Conservation (phyloP, 352 stramenopile genomes). For the Globisporangium echinulatum region DNA sequence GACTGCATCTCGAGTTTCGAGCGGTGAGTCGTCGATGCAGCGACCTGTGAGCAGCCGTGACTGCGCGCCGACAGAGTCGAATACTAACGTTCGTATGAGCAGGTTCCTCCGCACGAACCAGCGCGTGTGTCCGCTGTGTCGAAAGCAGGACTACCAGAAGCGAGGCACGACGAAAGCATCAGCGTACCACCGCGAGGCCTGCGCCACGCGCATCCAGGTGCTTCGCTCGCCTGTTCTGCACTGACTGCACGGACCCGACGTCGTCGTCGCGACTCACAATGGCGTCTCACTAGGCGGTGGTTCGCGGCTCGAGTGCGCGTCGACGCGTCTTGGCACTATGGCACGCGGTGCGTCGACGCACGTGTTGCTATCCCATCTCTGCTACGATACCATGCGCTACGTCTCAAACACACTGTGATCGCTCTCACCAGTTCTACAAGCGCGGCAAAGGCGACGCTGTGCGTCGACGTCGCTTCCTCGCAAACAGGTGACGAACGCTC, state of each 20-base stretch:
- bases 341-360: constrained; percentile 18
- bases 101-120: constrained; percentile 74
- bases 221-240: neutral
- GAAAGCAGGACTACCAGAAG: constrained; percentile 83
- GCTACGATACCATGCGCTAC: no score
- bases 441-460: constrained; percentile 46
- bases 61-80: neutral
- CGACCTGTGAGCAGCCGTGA: neutral
- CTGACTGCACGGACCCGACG: no score
- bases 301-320: constrained; percentile 31
- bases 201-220: constrained; percentile 56
- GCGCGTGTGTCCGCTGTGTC: constrained; percentile 76
- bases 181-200: constrained; percentile 38
- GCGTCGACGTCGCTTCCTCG: constrained; percentile 54
- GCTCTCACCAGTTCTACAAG: constrained; percentile 49
- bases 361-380: neutral
- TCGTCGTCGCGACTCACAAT: neutral
- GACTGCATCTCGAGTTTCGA: constrained; percentile 81
- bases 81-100: neutral
- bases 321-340: constrained; percentile 16
- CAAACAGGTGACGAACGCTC: constrained; percentile 31
- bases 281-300: constrained; percentile 14
- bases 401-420: no score
- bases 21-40: constrained; percentile 19
- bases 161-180: constrained; percentile 44